These are phyloP conservation scores for Psilocybe mexicana DNA, from an alignment of 1,284 basidiomycete species.

Conservation along the genomic window DNA sequence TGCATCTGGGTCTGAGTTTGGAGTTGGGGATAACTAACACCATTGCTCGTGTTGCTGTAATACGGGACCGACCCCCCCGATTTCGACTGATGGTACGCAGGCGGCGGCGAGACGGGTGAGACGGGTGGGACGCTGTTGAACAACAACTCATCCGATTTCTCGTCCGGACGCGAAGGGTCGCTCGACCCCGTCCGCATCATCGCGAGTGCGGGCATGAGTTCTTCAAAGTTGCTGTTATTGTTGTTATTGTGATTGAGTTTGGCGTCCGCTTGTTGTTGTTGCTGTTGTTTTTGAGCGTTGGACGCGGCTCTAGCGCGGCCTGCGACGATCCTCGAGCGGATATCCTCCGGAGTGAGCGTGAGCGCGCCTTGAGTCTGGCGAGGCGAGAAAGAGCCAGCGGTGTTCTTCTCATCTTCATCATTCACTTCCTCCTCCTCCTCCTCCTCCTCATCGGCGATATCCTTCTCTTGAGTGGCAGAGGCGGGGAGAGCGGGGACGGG, in stretches of 20 bases:
- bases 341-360: constrained; percentile 67
- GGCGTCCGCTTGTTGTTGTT: not conserved
- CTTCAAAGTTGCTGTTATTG: constrained; percentile 42
- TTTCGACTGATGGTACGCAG: constrained; percentile 27
- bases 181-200: constrained; percentile 60
- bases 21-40: constrained; percentile 9
- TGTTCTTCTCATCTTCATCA: constrained; percentile 10
- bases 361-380: constrained; percentile 69
- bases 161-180: constrained; percentile 20
- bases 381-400: constrained; percentile 40
- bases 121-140: constrained; percentile 26
- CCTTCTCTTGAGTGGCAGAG: not conserved
- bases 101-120: constrained; percentile 27
- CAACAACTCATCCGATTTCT: constrained; percentile 40
- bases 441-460: constrained; percentile 8
- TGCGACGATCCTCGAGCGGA: constrained; percentile 43
- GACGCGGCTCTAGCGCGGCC: constrained; percentile 12
- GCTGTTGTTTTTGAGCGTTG: not conserved
- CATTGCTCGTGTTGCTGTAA: constrained; percentile 11
- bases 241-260: constrained; percentile 8
- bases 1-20: not conserved
- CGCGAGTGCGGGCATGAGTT: constrained; percentile 62
- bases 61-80: constrained; percentile 11
- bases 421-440: not conserved
- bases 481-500: constrained; percentile 51